Evolutionary conservation across 2,329 filamentous ascomycete genomes (phyloP).

Genomic region (Xylariaceae sp.): DNA sequence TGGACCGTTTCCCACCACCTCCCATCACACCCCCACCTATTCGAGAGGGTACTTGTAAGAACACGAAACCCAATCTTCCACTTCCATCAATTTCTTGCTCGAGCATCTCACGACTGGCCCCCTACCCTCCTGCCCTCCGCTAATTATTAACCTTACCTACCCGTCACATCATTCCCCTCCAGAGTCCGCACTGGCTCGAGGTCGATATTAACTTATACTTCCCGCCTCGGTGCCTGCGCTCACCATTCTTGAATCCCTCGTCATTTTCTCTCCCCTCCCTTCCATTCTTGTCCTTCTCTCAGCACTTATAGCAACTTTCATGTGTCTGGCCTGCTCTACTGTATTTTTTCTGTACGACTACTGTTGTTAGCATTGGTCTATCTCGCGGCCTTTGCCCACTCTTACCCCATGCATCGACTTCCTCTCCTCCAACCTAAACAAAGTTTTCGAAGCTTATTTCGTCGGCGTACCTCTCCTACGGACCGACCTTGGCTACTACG

Average conservation of each 20-base stretch:
- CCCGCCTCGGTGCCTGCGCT: neutral
- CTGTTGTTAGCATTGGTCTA: slow-evolving; percentile 3
- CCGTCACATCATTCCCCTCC: too few relatives aligned
- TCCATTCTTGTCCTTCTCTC: slow-evolving; percentile 12
- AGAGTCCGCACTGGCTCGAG: neutral
- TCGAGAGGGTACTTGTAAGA: neutral
- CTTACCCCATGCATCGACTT: slow-evolving; percentile 16
- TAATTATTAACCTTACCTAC: too few relatives aligned
- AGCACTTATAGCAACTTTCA: too few relatives aligned
- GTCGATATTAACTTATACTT: neutral
- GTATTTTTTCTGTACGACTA: slow-evolving; percentile 1
- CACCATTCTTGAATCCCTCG: neutral
- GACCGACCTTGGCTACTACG: slow-evolving; percentile 5
- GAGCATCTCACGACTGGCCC: neutral
- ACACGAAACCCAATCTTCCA: neutral
- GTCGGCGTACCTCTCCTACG: slow-evolving; percentile 7
- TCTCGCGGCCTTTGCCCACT: slow-evolving; percentile 9
- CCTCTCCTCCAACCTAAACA: slow-evolving; percentile 10
- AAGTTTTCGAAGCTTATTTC: slow-evolving; percentile 12
- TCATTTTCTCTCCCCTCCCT: neutral
- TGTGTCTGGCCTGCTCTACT: slow-evolving; percentile 3
- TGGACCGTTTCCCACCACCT: slow-evolving; percentile 3
- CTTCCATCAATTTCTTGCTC: neutral
- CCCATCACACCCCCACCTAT: neutral
- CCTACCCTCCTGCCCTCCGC: neutral